A percentile compares a stretch with the other conserved stretches of the same genome.
phyloP scores from a whole-genome alignment of 106 monocot species.

The Hemerocallis citrina region DNA sequence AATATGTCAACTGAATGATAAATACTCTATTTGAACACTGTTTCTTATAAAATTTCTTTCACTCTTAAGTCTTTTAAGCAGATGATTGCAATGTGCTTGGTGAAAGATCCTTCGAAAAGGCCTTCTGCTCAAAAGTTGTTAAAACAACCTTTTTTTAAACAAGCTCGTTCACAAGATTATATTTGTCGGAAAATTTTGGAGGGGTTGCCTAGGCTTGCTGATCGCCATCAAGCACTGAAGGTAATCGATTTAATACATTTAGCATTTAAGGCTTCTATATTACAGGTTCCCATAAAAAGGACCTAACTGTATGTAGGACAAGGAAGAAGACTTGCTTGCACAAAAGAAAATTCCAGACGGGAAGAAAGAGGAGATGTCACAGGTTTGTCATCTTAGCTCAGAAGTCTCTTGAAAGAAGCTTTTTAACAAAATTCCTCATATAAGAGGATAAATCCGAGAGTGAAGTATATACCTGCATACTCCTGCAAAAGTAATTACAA shows the following conservation, averaged over 20 bases:
- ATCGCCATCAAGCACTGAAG: constrained; percentile 67
- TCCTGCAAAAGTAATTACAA: too few species aligned
- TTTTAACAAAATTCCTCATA: too few species aligned
- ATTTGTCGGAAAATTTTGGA: constrained; percentile 58
- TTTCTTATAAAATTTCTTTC: neutral
- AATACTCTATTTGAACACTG: neutral
- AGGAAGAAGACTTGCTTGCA: constrained; percentile 75
- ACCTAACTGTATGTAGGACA: constrained; percentile 33
- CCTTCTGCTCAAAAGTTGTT: constrained; percentile 69
- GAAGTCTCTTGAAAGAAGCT: neutral
- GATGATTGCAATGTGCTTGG: constrained; percentile 84
- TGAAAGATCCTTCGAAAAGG: constrained; percentile 90
- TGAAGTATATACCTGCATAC: too few species aligned
- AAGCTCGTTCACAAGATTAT: constrained; percentile 78
- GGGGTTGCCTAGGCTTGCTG: constrained; percentile 74
- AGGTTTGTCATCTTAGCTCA: constrained; percentile 30
- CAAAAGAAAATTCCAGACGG: constrained; percentile 73
- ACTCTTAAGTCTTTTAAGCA: constrained; percentile 56
- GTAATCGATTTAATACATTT: constrained; percentile 16
- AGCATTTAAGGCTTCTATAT: neutral
- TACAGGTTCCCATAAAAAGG: neutral
- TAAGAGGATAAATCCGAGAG: too few species aligned
- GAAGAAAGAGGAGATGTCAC: constrained; percentile 61
- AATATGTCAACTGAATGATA: neutral
- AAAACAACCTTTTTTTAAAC: constrained; percentile 85